Percentiles rank a stretch among this genome's conserved stretches.
Evolutionary conservation across 257 asterid genomes (phyloP).

Genomic region (Asclepias syriaca): DNA sequence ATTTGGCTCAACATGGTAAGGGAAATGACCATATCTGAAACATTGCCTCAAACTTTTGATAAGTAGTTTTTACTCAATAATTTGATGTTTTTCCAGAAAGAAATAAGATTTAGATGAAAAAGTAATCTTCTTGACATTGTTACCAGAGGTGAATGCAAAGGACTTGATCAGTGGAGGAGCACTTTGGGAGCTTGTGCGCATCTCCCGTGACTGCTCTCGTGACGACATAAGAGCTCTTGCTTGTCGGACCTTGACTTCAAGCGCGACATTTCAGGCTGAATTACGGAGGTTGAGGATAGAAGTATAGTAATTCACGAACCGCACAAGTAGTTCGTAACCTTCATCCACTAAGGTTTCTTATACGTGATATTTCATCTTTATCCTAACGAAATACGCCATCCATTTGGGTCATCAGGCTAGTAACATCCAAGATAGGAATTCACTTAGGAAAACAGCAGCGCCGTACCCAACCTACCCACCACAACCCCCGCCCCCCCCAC

Average conservation of each 20-base stretch:
- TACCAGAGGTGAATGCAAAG: constrained; percentile 77
- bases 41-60: neutral
- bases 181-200: constrained; percentile 97
- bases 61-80: neutral
- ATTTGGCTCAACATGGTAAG: constrained; percentile 74
- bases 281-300: constrained; percentile 82
- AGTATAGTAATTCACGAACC: constrained; percentile 16
- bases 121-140: neutral
- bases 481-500: too few relatives aligned
- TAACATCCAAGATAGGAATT: constrained; percentile 2
- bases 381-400: neutral
- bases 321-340: neutral
- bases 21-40: neutral
- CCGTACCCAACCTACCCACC: too few relatives aligned
- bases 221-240: constrained; percentile 95
- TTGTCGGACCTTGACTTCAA: constrained; percentile 78
- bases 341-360: neutral
- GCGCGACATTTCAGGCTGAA: constrained; percentile 77
- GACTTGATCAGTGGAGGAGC: constrained; percentile 96
- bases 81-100: neutral
- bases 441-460: neutral
- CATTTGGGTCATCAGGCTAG: neutral
- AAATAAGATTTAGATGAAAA: too few relatives aligned
- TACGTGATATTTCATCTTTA: neutral
- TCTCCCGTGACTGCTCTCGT: constrained; percentile 94